A percentile compares a stretch with the other conserved stretches of the same genome.
Conservation (phyloP, 257 asterid genomes). For the Solanum verrucosum region DNA sequence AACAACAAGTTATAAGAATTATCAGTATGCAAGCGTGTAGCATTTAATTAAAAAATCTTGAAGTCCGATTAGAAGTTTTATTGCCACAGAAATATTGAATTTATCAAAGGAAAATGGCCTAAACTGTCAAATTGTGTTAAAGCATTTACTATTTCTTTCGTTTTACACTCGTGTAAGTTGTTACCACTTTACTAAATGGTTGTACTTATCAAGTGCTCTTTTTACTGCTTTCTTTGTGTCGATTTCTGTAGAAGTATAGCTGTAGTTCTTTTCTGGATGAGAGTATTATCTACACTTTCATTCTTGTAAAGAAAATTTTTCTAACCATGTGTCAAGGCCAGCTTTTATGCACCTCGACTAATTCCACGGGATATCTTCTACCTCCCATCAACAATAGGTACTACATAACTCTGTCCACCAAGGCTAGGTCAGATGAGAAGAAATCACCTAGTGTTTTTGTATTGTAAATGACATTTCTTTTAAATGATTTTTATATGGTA, state of each 20-base stretch:
- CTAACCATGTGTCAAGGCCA: neutral
- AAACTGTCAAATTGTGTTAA: neutral
- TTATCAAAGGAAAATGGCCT: neutral
- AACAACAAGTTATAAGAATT: neutral
- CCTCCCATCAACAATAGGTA: neutral
- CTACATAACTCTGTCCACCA: neutral
- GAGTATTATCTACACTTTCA: neutral
- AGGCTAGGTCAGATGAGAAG: neutral
- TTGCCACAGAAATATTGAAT: neutral
- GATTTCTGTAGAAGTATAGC: neutral
- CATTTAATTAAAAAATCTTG: neutral
- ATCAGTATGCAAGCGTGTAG: neutral
- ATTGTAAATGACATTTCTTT: neutral
- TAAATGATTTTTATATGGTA: neutral
- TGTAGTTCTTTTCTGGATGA: conserved; percentile 5
- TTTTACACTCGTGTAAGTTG: neutral
- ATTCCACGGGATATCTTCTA: neutral
- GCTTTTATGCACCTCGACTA: neutral
- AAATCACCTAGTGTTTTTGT: neutral
- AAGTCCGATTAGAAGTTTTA: neutral
- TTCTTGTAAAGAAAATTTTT: neutral
- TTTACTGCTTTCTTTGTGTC: neutral
- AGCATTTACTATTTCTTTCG: neutral
- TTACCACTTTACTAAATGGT: neutral
- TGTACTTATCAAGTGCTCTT: neutral